Conservation (phyloP, 768 basidiomycete species). For the Mycena albidolilacea region DNA sequence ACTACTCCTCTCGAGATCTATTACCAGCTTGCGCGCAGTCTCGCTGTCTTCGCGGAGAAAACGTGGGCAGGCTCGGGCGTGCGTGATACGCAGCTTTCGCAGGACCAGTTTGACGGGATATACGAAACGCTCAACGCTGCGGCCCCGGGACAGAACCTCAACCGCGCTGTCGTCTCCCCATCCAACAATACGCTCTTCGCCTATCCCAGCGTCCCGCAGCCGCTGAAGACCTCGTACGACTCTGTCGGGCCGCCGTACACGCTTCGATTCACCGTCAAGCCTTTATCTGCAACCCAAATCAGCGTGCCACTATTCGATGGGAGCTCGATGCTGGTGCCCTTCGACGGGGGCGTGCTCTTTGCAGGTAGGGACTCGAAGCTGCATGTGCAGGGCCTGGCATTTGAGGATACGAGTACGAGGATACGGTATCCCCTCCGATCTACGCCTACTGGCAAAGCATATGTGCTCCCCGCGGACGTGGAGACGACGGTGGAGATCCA, state of each 20-base stretch:
- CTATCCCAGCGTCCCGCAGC: constrained; percentile 41
- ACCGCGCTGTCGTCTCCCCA: constrained; percentile 51
- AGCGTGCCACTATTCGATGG: constrained; percentile 22
- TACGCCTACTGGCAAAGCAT: constrained; percentile 8
- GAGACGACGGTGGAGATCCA: constrained; percentile 55
- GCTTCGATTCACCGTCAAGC: constrained; percentile 55
- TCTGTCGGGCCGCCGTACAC: constrained; percentile 63
- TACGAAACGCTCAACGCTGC: constrained; percentile 55
- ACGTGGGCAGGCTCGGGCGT: constrained; percentile 59
- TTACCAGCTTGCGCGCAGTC: constrained; percentile 57
- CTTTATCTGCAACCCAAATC: constrained; percentile 31
- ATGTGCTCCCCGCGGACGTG: constrained; percentile 45
- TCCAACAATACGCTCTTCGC: constrained; percentile 49
- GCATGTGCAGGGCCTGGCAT: constrained; percentile 55
- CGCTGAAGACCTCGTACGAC: constrained; percentile 48
- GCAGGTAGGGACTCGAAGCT: constrained; percentile 53
- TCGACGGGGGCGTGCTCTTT: constrained; percentile 47
- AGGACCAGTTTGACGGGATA: constrained; percentile 51
- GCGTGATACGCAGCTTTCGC: constrained; percentile 51
- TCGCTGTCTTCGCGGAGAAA: constrained; percentile 60
- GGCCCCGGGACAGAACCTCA: constrained; percentile 61
- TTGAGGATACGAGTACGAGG: constrained; percentile 52
- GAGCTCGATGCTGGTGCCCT: constrained; percentile 30
- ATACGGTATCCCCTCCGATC: constrained; percentile 52
- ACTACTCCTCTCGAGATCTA: constrained; percentile 61